Percentiles rank a stretch among this genome's conserved stretches.
Conservation (phyloP, 495 filamentous ascomycete genomes). For the Aspergillus hancockii region DNA sequence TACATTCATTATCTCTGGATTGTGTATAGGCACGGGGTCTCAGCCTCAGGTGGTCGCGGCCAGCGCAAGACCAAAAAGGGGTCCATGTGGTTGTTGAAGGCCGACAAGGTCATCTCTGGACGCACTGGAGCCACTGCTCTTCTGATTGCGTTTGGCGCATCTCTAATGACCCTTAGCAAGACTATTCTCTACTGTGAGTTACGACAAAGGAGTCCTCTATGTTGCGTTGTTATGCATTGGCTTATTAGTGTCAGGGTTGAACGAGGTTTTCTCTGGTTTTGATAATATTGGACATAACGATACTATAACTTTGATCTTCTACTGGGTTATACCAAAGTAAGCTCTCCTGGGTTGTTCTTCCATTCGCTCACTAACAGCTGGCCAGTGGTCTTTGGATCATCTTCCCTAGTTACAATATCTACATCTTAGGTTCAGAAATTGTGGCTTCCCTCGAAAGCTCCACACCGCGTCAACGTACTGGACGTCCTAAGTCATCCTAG, state of each 20-base stretch:
- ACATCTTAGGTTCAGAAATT: conserved; percentile 69
- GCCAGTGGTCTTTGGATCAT: conserved; percentile 77
- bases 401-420: conserved; percentile 69
- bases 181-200: conserved; percentile 81
- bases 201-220: background rate
- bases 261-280: conserved; percentile 76
- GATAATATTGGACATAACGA: conserved; percentile 79
- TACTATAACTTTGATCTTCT: conserved; percentile 52
- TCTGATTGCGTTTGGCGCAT: conserved; percentile 66
- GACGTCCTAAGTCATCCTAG: conserved; percentile 38
- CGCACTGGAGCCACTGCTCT: conserved; percentile 61
- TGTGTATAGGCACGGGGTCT: conserved; percentile 52
- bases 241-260: conserved; percentile 57
- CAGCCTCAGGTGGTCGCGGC: conserved; percentile 31
- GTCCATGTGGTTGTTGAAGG: conserved; percentile 44
- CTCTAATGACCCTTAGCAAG: conserved; percentile 84
- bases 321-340: conserved; percentile 85
- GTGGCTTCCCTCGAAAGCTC: conserved; percentile 62
- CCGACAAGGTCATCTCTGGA: conserved; percentile 57
- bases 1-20: conserved; percentile 71
- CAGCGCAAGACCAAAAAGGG: conserved; percentile 36
- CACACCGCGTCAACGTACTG: conserved; percentile 31
- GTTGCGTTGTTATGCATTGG: background rate
- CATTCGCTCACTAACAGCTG: background rate
- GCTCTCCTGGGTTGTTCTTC: conserved; percentile 24